phyloP scores from a whole-genome alignment of 768 basidiomycete genomes.

The Amanita brunnescens region DNA sequence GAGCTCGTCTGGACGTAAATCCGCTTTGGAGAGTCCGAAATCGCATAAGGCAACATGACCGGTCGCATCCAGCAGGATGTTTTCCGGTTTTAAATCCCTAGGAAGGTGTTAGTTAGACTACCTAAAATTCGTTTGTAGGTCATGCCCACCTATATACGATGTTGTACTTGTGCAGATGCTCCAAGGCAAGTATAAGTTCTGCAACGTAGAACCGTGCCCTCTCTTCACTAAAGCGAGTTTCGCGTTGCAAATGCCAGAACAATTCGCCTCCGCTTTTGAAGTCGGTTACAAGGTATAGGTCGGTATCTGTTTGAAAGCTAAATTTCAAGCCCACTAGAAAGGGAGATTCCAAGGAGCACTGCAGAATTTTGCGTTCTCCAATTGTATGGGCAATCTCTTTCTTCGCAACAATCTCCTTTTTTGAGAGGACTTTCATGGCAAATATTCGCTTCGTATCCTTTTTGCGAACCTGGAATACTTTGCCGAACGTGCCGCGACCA shows the following conservation, averaged over 20 bases:
- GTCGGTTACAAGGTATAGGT: conserved; percentile 95
- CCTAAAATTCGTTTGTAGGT: conserved; percentile 1
- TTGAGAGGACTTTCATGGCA: conserved; percentile 98
- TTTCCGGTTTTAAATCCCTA: conserved; percentile 96
- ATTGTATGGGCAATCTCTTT: conserved; percentile 99
- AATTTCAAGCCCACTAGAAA: conserved; percentile 99
- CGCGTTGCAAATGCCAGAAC: conserved; percentile 97
- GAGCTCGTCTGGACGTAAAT: conserved; percentile 85
- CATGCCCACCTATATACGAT: conserved; percentile 79
- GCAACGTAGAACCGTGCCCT: conserved; percentile 95
- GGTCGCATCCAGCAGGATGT: conserved; percentile 95
- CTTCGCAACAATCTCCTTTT: conserved; percentile 98
- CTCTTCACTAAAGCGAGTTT: conserved; percentile 90
- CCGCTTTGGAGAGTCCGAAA: conserved; percentile 96
- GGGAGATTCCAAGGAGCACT: conserved; percentile 85
- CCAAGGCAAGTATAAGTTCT: conserved; percentile 88
- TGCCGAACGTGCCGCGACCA: conserved; percentile 95
- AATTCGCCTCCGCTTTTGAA: conserved; percentile 98
- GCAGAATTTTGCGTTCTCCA: conserved; percentile 97
- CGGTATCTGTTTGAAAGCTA: conserved; percentile 92
- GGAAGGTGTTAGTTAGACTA: conserved; percentile 2
- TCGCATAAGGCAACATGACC: conserved; percentile 98
- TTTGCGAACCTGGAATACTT: conserved; percentile 98
- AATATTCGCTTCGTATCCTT: conserved; percentile 97
- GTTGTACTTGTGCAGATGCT: conserved; percentile 96